Conservation (phyloP, 2,329 filamentous ascomycete genomes). For the Colletotrichum sojae region DNA sequence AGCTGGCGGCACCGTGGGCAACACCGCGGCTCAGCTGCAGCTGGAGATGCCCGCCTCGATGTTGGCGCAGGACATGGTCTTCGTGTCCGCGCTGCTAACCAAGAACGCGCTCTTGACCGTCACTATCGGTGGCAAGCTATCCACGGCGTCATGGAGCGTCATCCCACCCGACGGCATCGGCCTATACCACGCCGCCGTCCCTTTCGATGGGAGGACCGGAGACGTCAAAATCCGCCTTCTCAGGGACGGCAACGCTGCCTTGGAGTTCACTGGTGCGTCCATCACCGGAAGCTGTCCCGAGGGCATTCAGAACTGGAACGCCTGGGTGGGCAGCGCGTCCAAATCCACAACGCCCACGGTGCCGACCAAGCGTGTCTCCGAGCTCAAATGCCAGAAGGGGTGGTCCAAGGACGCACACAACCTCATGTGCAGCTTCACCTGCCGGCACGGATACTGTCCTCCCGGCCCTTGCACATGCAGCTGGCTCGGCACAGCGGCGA, state of each 20-base stretch:
- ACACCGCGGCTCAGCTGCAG: slow-evolving; percentile 47
- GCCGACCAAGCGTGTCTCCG: background rate
- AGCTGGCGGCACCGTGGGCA: slow-evolving; percentile 49
- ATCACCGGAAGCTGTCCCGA: slow-evolving; percentile 8
- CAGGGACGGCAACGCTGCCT: background rate
- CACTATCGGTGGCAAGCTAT: slow-evolving; percentile 44
- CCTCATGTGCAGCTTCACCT: slow-evolving; percentile 51
- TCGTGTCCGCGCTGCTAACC: slow-evolving; percentile 44
- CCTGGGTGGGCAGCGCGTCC: slow-evolving; percentile 16
- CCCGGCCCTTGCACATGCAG: slow-evolving; percentile 51
- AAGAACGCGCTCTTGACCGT: slow-evolving; percentile 43
- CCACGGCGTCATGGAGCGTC: slow-evolving; percentile 23
- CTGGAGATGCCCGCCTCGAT: slow-evolving; percentile 39
- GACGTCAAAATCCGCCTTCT: slow-evolving; percentile 50
- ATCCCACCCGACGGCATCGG: slow-evolving; percentile 40
- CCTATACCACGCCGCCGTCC: slow-evolving; percentile 48
- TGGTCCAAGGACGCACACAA: slow-evolving; percentile 51
- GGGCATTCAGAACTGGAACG: slow-evolving; percentile 29
- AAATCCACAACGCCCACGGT: background rate
- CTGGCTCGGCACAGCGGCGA: slow-evolving; percentile 46
- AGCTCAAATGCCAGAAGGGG: slow-evolving; percentile 46
- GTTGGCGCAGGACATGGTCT: slow-evolving; percentile 43
- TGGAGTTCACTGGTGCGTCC: background rate
- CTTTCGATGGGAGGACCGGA: slow-evolving; percentile 37
- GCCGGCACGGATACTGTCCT: slow-evolving; percentile 49